Evolutionary conservation across 176 grass and related monocot genomes (phyloP), one percentile per base, ranked within the genome.

Genomic region (Neostapfia colusana): DNA sequence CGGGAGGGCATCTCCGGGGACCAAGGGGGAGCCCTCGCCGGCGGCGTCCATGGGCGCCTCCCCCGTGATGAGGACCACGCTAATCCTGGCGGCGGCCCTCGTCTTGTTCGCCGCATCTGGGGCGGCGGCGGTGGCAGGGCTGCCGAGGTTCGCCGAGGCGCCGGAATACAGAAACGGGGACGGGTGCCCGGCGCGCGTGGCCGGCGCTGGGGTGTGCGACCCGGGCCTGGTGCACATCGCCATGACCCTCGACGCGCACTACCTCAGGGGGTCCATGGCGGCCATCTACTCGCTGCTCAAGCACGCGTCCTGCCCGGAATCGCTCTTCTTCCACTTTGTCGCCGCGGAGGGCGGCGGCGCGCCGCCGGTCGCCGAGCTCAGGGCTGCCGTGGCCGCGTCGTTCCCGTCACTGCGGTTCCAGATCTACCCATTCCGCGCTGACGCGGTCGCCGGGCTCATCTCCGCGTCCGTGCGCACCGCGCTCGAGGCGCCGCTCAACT

Each of bases 191-290:
- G 66, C 20, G 9, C 25, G 57, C 26, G 75, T 64, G 9, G 60
- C 60, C 2, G 82, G 68, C 0, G 63, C 57, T 14, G 83, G 83
- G 43, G 75, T 93, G 7, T 98, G 95, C 79, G 89, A 93, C 79
- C 84, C 95, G 12, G 64, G 76, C 12, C 76, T 85, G 3, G 89
- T 98, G 7, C 95, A 98, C 89, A 81, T 98, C 89, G 89, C 95
- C 38, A 90, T 98, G 95, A 98, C 95, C 45, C 91, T 98, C 7
- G 95, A 98, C 89, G 85, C 91, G 69, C 95, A 92, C 82, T 98
- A 98, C 91, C 89, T 98, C n/a, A 55, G 95, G 43, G 95, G 95
- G 3, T 94, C 95, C 67, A 82, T 98, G 84, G 95, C 91, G 20
- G 95, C 95, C 31, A 88, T 98, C 42, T 84, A 88, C 80, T 98